These are phyloP conservation scores for Vachellia pachyceras DNA, from an alignment of 306 rosid species.

Conservation along the genomic window DNA sequence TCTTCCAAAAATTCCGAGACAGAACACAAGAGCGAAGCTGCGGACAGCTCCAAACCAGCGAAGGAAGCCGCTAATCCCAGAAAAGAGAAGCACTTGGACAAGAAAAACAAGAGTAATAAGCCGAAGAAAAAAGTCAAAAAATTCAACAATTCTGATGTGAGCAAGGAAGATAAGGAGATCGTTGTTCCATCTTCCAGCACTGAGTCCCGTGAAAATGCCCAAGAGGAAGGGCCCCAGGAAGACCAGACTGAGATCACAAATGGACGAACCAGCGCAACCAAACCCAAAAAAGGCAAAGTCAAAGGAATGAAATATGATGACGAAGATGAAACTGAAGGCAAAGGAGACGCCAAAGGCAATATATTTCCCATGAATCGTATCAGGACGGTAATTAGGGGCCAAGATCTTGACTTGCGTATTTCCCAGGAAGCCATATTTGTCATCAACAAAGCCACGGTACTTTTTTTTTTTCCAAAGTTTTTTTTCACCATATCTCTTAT, in stretches of 20 bases:
- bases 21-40: slow-evolving; percentile 46
- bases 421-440: slow-evolving; percentile 71
- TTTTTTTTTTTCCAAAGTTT: background rate
- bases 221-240: slow-evolving; percentile 17
- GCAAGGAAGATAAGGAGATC: background rate
- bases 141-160: slow-evolving; percentile 52
- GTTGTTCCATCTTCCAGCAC: slow-evolving; percentile 40
- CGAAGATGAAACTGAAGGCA: slow-evolving; percentile 38
- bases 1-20: slow-evolving; percentile 56
- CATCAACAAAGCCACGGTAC: slow-evolving; percentile 78
- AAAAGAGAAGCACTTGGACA: slow-evolving; percentile 14
- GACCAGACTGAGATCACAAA: slow-evolving; percentile 37
- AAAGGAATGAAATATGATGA: slow-evolving; percentile 19
- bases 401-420: slow-evolving; percentile 60
- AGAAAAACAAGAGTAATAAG: slow-evolving; percentile 21
- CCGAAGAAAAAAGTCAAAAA: no score
- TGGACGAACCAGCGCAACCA: slow-evolving; percentile 30
- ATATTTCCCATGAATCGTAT: slow-evolving; percentile 83
- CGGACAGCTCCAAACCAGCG: slow-evolving; percentile 35
- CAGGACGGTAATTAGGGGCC: slow-evolving; percentile 61
- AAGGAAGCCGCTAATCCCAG: slow-evolving; percentile 27
- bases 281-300: slow-evolving; percentile 35
- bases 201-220: slow-evolving; percentile 34
- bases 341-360: slow-evolving; percentile 50
- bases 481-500: background rate